Percentiles rank a stretch among this genome's conserved stretches.
These are phyloP conservation scores for Zygosaccharomyces bisporus DNA, from an alignment of 805 yeast genomes.

Conservation along the genomic window DNA sequence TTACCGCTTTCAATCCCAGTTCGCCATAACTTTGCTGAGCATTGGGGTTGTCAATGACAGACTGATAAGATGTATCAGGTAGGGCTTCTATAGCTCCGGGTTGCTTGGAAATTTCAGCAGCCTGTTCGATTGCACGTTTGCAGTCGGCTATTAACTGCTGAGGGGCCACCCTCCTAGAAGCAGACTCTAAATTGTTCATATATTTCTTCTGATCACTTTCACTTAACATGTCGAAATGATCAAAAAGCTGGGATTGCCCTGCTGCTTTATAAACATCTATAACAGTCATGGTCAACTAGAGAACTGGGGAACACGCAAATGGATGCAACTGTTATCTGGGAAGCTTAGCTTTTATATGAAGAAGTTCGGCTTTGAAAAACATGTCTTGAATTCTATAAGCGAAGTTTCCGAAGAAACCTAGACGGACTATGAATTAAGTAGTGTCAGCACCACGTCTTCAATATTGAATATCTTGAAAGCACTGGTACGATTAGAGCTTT, in stretches of 20 bases:
- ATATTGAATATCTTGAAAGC: not conserved
- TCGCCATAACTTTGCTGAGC: conserved; percentile 42
- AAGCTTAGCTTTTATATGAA: too few relatives aligned
- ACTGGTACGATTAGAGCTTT: not conserved
- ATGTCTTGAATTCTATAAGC: not conserved
- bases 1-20: conserved; percentile 65
- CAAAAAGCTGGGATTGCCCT: conserved; percentile 52
- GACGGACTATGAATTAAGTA: too few relatives aligned
- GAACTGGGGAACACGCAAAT: too few relatives aligned
- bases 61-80: conserved; percentile 51
- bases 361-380: too few relatives aligned
- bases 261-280: conserved; percentile 41
- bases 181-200: conserved; percentile 31
- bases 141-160: conserved; percentile 38
- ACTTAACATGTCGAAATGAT: conserved; percentile 42
- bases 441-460: too few relatives aligned
- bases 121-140: conserved; percentile 43
- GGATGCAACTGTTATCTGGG: too few relatives aligned
- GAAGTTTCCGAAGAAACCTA: not conserved
- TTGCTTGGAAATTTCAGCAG: conserved; percentile 26
- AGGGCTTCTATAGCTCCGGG: conserved; percentile 42
- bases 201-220: conserved; percentile 37
- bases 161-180: conserved; percentile 22
- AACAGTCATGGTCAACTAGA: conserved; percentile 13
- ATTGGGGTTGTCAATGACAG: conserved; percentile 39